Base-by-base conservation (phyloP, 805 yeast species). In the Scheffersomyces ergatensis region DNA sequence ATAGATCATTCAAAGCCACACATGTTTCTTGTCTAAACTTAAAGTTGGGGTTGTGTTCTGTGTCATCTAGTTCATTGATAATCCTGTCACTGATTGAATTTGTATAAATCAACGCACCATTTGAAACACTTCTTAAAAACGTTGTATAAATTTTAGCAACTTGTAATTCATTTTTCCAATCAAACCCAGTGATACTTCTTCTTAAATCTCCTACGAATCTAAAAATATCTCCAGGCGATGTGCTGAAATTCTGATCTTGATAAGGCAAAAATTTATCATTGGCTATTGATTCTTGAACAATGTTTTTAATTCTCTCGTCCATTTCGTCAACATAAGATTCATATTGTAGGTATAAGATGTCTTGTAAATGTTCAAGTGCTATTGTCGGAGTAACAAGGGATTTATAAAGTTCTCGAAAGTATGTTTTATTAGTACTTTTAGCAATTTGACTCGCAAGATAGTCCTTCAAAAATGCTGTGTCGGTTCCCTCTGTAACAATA, bases 1-100 rank as follows among this genome's bases (percentile, higher is more conserved):
- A 70, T 8, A 89, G 54, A 51, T 89, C 80, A 58, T 85, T 86
- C 45, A 88, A 65, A n/a, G 84, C 80, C n/a, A 85, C 78, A 60
- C 95, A 87, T 0, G 89, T 81, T 39, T 74, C 70, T 5, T 72
- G 65, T 43, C 72, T 68, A 63, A 84, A 84, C 33, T 76, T 73
- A 53, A 72, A 81, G 45, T 55, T 54, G 1, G 41, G 27, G 2
- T 51, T 59, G 8, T 42, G 54, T n/a, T 47, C 51, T 18, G 40
- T 46, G 40, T 58, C 67, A 39, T 59, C 65, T 36, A 77, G 60
- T 41, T 77, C 84, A 18, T 56, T 58, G 38, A 65, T 62, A 6
- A 74, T 69, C 44, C 66, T 57, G 7, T 60, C 63, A 15, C 61
- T 53, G 33, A 60, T 63, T 30, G 56, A 53, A 23, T 63, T 58